These are phyloP conservation scores for Effrenium voratum DNA, from an alignment of 73 alveolate genomes.

Conservation along the genomic window DNA sequence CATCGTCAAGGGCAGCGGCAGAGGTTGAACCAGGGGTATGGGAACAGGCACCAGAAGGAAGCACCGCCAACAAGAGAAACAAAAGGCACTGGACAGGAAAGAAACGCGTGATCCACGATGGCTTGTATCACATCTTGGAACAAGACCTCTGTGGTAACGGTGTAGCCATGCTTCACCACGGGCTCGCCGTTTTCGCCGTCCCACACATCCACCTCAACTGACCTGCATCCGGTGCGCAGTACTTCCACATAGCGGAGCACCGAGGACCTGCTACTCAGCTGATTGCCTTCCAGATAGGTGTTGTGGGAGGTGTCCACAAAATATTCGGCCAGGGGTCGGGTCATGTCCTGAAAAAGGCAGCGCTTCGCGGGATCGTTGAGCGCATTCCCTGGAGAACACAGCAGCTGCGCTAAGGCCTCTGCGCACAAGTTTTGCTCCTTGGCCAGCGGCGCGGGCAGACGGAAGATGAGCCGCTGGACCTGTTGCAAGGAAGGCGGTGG, in stretches of 20 bases:
- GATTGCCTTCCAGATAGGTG: conserved; percentile 89
- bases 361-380: conserved; percentile 86
- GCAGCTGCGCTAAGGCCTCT: conserved; percentile 83
- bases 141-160: conserved; percentile 79
- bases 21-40: no score
- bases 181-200: conserved; percentile 89
- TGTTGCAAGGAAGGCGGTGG: conserved; percentile 74
- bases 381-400: conserved; percentile 89
- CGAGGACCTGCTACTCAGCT: conserved; percentile 82
- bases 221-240: conserved; percentile 77
- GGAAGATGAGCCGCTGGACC: conserved; percentile 27
- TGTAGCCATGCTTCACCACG: conserved; percentile 91
- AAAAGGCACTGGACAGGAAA: no score
- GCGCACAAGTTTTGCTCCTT: conserved; percentile 10
- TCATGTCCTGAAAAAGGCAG: conserved; percentile 89
- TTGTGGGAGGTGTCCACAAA: conserved; percentile 74
- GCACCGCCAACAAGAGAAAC: no score
- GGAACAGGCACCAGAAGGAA: no score
- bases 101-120: conserved; percentile 70
- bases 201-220: conserved; percentile 93
- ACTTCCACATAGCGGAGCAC: conserved; percentile 92
- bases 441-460: conserved; percentile 30
- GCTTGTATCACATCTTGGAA: conserved; percentile 80
- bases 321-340: conserved; percentile 54
- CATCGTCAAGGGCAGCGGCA: no score